Percentiles rank a stretch among this genome's conserved stretches.
phyloP scores from a whole-genome alignment of 371 early-diverging fungal genomes.

The Apophysomyces ossiformis region DNA sequence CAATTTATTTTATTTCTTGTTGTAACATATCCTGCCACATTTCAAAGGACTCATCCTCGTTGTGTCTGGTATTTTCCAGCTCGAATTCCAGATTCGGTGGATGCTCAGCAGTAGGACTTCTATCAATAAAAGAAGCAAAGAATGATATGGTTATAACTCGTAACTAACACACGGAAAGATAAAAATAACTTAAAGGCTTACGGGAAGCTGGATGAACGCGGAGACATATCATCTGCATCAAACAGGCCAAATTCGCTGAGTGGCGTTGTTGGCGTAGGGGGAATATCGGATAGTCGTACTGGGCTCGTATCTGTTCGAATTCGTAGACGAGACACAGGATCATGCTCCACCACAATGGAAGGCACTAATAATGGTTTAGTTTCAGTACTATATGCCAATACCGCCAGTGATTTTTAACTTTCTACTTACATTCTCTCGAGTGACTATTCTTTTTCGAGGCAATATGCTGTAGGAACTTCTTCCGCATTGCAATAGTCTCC shows the following conservation, averaged over 20 bases:
- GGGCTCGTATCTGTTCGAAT: constrained; percentile 1
- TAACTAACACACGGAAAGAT: not conserved
- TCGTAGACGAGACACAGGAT: constrained; percentile 12
- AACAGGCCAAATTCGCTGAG: not conserved
- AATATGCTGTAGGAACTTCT: constrained; percentile 47
- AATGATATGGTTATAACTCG: too few relatives aligned
- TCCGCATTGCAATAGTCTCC: constrained; percentile 49
- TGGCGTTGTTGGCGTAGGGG: constrained; percentile 3
- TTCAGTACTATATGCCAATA: too few relatives aligned
- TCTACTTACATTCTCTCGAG: not conserved
- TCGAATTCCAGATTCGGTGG: constrained; percentile 12
- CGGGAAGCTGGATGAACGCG: constrained; percentile 1
- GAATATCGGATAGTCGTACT: not conserved
- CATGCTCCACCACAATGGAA: constrained; percentile 35
- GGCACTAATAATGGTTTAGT: constrained; percentile 25
- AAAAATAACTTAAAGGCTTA: not conserved
- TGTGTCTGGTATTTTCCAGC: not conserved
- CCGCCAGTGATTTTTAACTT: too few relatives aligned
- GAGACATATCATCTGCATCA: constrained; percentile 4
- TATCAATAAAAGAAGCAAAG: not conserved
- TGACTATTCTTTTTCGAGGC: constrained; percentile 26
- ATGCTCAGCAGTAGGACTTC: constrained; percentile 4
- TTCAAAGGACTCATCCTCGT: not conserved
- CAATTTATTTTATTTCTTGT: constrained; percentile 6
- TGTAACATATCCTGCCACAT: constrained; percentile 4